Evolutionary conservation across 148 eudicot genomes (phyloP).

Genomic region (Pouteria glomerata): DNA sequence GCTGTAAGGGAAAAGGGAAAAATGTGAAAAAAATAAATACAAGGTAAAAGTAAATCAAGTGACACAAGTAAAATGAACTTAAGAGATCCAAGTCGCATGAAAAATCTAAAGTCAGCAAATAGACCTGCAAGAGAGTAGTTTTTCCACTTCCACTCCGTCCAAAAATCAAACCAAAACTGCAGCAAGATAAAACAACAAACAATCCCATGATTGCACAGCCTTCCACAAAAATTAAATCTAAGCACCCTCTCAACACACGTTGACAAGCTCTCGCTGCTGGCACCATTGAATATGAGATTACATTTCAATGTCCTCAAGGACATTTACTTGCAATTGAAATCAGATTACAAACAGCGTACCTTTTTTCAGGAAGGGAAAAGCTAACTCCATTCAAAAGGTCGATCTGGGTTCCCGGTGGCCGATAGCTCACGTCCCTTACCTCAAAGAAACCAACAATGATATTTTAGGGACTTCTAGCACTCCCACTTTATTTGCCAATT

Average conservation of each 20-base stretch:
- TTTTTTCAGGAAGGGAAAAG: constrained; percentile 64
- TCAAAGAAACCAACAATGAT: constrained; percentile 21
- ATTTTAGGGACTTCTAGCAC: constrained; percentile 3
- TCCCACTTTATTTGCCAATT: neutral
- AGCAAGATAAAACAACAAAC: constrained; percentile 16
- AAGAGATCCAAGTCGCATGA: neutral
- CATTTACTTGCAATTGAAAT: neutral
- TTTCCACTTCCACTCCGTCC: constrained; percentile 99
- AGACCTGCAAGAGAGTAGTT: constrained; percentile 93
- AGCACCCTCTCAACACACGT: neutral
- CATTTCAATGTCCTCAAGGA: neutral
- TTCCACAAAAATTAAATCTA: neutral
- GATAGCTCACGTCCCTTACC: constrained; percentile 69
- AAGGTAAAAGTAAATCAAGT: neutral
- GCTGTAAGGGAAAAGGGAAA: constrained; percentile 39
- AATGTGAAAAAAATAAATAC: neutral
- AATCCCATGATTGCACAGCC: constrained; percentile 6
- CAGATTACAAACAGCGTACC: constrained; percentile 32
- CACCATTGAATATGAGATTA: neutral
- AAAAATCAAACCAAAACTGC: constrained; percentile 88
- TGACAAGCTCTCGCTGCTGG: neutral
- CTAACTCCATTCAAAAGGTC: constrained; percentile 61
- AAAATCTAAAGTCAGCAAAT: constrained; percentile 4
- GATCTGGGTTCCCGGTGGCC: constrained; percentile 77
- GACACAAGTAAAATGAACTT: neutral